Conservation (phyloP, 441 rosid genomes). For the Flueggea neowawraea region DNA sequence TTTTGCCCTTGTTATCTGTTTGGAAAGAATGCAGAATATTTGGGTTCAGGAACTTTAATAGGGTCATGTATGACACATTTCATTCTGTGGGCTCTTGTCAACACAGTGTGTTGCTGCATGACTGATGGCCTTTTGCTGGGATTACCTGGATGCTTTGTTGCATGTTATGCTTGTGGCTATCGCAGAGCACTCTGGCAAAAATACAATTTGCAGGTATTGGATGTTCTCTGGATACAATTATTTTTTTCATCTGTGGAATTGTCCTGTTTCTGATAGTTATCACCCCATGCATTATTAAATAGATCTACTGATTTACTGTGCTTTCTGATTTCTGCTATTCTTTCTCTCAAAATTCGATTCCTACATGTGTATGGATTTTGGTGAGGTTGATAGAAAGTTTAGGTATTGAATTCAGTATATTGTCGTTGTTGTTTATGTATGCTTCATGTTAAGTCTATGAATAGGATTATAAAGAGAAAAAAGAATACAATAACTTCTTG, state of each 20-base stretch:
- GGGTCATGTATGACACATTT: conserved; percentile 83
- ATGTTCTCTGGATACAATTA: not conserved
- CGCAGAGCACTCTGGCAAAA: conserved; percentile 69
- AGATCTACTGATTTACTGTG: too few species aligned
- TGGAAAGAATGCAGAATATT: conserved; percentile 77
- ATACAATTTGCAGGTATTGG: conserved; percentile 67
- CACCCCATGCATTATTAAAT: too few species aligned
- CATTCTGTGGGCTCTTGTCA: conserved; percentile 68
- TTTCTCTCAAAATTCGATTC: too few species aligned
- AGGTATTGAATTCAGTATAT: too few species aligned
- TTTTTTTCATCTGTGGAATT: not conserved
- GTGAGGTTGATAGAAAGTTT: too few species aligned
- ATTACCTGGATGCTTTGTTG: conserved; percentile 81
- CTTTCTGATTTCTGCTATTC: too few species aligned
- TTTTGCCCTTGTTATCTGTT: conserved; percentile 87
- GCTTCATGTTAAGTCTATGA: too few species aligned
- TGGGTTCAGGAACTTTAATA: conserved; percentile 84
- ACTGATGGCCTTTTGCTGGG: conserved; percentile 72
- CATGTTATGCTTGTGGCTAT: conserved; percentile 91
- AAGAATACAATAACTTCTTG: too few species aligned
- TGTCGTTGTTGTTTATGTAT: too few species aligned
- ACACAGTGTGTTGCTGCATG: conserved; percentile 67
- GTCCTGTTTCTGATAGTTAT: too few species aligned
- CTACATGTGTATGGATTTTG: too few species aligned
- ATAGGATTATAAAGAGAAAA: too few species aligned